Percentiles rank a stretch among this genome's conserved stretches.
These are phyloP conservation scores for Poterioochromonas sp. DNA, from an alignment of 352 stramenopile genomes.

Conservation along the genomic window DNA sequence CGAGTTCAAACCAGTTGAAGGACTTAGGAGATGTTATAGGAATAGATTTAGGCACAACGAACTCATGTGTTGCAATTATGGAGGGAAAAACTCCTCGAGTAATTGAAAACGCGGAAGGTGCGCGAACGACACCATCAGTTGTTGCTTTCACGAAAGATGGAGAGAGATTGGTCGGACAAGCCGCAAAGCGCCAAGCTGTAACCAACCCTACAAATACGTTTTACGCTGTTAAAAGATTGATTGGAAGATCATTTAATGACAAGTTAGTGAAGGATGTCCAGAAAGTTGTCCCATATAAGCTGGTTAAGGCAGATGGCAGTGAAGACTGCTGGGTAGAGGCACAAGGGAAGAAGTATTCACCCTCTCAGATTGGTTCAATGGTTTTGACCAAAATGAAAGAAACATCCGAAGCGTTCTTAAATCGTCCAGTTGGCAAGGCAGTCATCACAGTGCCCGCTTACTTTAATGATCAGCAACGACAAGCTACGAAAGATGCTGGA, in stretches of 20 bases:
- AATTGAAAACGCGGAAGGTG: conserved; percentile 93
- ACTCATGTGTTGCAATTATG: conserved; percentile 94
- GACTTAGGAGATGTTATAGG: conserved; percentile 72
- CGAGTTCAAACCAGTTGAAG: too few species aligned
- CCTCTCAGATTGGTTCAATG: conserved; percentile 87
- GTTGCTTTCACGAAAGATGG: conserved; percentile 85
- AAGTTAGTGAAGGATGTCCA: conserved; percentile 84
- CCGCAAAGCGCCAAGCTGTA: conserved; percentile 87
- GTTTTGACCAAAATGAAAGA: conserved; percentile 97
- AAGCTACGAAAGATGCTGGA: conserved; percentile 91
- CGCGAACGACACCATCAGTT: conserved; percentile 87
- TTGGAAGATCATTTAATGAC: conserved; percentile 83
- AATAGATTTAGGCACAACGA: conserved; percentile 99
- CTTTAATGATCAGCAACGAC: conserved; percentile 90
- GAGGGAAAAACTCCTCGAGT: conserved; percentile 80
- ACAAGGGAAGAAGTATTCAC: conserved; percentile 82
- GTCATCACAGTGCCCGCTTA: conserved; percentile 92
- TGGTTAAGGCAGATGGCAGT: conserved; percentile 81
- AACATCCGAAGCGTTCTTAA: conserved; percentile 82
- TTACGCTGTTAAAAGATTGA: conserved; percentile 94
- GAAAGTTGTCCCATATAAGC: conserved; percentile 91
- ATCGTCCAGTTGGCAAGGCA: conserved; percentile 72
- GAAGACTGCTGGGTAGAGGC: conserved; percentile 86
- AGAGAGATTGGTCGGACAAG: conserved; percentile 84
- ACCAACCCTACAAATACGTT: conserved; percentile 96